A percentile compares a stretch with the other conserved stretches of the same genome.
Conservation (phyloP, 805 yeast genomes). For the Metschnikowia arizonensis region DNA sequence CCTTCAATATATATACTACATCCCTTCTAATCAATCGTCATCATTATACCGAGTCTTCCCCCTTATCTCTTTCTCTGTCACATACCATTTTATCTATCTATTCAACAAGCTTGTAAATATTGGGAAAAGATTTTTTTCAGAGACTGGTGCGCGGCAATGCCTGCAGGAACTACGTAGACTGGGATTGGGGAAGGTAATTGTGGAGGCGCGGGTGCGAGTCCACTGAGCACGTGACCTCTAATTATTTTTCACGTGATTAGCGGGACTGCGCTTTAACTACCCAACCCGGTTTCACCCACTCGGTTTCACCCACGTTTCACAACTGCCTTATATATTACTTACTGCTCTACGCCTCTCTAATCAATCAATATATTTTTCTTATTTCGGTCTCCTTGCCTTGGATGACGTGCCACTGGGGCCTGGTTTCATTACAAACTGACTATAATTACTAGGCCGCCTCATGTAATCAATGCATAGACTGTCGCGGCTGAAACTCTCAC, state of each 20-base stretch:
- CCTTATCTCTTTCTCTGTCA: not conserved
- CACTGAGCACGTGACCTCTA: not conserved
- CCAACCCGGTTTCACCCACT: no score
- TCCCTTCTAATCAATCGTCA: no score
- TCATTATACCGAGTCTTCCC: no score
- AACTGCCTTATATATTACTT: no score
- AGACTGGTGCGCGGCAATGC: constrained; percentile 2
- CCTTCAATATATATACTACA: no score
- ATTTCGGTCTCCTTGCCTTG: constrained; percentile 4
- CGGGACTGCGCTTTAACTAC: not conserved
- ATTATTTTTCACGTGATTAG: not conserved
- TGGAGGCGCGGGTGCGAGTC: not conserved
- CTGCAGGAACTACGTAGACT: not conserved
- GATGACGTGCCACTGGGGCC: constrained; percentile 5
- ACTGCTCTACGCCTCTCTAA: no score
- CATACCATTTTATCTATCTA: constrained; percentile 22
- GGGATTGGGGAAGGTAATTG: not conserved
- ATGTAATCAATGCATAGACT: constrained; percentile 5
- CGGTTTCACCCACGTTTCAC: no score
- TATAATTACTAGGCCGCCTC: constrained; percentile 6
- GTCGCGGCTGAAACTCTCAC: constrained; percentile 2
- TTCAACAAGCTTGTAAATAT: constrained; percentile 6
- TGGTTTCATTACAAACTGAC: constrained; percentile 6
- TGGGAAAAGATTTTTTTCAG: constrained; percentile 17
- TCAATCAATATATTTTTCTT: constrained; percentile 4